Evolutionary conservation across 1,139 yeast species (phyloP).

Genomic region (Saccharomyces pastorianus): DNA sequence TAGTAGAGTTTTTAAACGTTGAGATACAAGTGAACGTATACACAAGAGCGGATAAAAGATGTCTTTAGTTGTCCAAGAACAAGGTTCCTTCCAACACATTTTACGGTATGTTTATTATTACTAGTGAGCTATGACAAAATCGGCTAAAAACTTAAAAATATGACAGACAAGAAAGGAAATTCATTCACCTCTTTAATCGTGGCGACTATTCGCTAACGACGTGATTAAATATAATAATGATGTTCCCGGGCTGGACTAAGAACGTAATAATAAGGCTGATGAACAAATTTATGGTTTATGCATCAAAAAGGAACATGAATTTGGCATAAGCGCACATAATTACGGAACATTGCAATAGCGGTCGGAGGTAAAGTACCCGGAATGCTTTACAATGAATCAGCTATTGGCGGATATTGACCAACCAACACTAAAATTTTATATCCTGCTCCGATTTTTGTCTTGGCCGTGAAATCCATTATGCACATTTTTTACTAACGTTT

Average conservation of each 20-base stretch:
- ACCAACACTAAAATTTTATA: no score
- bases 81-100: constrained; percentile 99
- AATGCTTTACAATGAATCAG: neutral
- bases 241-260: no score
- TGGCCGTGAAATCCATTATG: neutral
- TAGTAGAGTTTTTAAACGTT: neutral
- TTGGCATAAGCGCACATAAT: neutral
- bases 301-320: neutral
- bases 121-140: neutral
- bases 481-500: neutral
- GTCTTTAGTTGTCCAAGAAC: constrained; percentile 98
- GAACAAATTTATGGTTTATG: neutral
- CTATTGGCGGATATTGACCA: neutral
- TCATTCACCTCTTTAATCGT: neutral
- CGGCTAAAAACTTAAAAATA: neutral
- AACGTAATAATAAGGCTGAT: neutral
- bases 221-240: neutral
- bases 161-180: neutral
- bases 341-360: neutral
- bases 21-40: constrained; percentile 1
- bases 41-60: constrained; percentile 37
- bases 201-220: neutral
- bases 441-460: neutral
- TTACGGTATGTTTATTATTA: constrained; percentile 71
- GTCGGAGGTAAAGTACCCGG: neutral